Base-by-base conservation (phyloP, 257 asterid genomes). In the Galeopsis tetrahit region DNA sequence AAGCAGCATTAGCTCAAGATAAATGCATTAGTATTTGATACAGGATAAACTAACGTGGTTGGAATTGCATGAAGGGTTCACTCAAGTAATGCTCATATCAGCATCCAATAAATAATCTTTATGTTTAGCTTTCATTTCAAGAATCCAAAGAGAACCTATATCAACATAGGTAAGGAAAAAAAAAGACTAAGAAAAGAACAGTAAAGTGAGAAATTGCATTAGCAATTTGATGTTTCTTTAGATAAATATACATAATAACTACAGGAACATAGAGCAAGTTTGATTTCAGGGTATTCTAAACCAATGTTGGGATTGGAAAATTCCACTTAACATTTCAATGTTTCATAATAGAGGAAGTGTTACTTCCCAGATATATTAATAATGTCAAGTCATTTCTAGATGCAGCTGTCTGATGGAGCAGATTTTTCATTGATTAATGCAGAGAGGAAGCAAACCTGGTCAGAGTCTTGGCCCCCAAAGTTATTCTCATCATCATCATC, bases 371-470 rank as follows among this genome's bases (percentile, higher is more conserved):
- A 38, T 31, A 53, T 53, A 15, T 51, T 42, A 40, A 64, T 48
- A 13, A 48, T 0, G 21, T 4, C 55, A 48, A 48, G 55, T 49
- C 28, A n/a, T 14, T n/a, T n/a, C 28, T 10, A 44, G 63, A 51
- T 38, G 40, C 39, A 62, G 44, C 40, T 46, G 61, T 2, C 21
- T 13, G 21, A 48, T 57, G 51, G 14, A 62, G 42, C 70, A 28
- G 38, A 67, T 66, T 2, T 58, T 53, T 34, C n/a, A 15, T 13
- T 6, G 44, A 32, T 21, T 43, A 71, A 15, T 1, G 34, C 2
- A 10, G 64, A 34, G 36, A 48, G n/a, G 36, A 65, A 69, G 15
- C 46, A 40, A 36, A 89, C 96, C 90, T 83, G 81, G 51, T 79
- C 80, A 39, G 80, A 70, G 46, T 49, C 35, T 15, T 62, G 55